Evolutionary conservation across 2,329 filamentous ascomycete species (phyloP).

Genomic region (Knufia petricola): DNA sequence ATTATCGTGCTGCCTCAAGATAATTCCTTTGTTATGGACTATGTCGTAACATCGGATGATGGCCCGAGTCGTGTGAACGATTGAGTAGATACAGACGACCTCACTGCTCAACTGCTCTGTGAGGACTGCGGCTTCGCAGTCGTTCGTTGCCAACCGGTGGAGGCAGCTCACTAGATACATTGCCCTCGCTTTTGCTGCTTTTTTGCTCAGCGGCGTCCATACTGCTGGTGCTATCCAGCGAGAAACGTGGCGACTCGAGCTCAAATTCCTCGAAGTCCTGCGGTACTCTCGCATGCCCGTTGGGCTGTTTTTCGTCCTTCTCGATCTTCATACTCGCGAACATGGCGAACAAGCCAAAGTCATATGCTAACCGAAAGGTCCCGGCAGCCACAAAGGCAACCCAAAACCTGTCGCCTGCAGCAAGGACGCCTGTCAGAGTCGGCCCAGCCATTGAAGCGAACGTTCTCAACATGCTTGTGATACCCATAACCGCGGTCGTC

Average conservation of each 20-base stretch:
- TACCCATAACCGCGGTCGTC: slow-evolving; percentile 61
- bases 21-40: too few relatives aligned
- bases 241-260: slow-evolving; percentile 14
- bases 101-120: slow-evolving; percentile 4
- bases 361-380: slow-evolving; percentile 45
- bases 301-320: slow-evolving; percentile 28
- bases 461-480: slow-evolving; percentile 53
- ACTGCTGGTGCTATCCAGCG: slow-evolving; percentile 10
- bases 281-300: background rate
- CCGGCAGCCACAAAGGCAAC: slow-evolving; percentile 53
- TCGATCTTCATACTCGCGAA: slow-evolving; percentile 51
- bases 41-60: too few relatives aligned
- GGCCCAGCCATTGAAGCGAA: slow-evolving; percentile 48
- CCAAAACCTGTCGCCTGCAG: slow-evolving; percentile 47
- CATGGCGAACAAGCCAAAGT: slow-evolving; percentile 49
- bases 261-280: slow-evolving; percentile 2
- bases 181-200: background rate
- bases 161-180: background rate
- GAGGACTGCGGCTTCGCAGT: slow-evolving; percentile 17
- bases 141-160: slow-evolving; percentile 3
- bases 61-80: too few relatives aligned
- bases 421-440: slow-evolving; percentile 47
- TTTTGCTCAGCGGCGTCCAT: background rate
- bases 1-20: too few relatives aligned
- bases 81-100: too few relatives aligned